Percentiles rank a stretch among this genome's conserved stretches.
Evolutionary conservation across 768 basidiomycete species (phyloP).

Genomic region (Pleurotus ostreatus): DNA sequence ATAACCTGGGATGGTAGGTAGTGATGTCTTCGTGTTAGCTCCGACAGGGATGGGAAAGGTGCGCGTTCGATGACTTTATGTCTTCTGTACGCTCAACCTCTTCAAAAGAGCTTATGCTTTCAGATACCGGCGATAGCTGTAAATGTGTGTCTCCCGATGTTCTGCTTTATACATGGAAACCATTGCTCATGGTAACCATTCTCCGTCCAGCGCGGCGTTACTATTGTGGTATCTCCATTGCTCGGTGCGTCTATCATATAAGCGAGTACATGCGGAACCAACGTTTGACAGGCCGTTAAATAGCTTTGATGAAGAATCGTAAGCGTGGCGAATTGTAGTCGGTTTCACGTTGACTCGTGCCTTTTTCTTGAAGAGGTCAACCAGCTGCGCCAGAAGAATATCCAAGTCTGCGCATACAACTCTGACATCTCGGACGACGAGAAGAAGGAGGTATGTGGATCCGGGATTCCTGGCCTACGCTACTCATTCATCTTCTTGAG

Average conservation of each 20-base stretch:
- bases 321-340: conserved; percentile 14
- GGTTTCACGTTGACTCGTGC: neutral
- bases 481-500: conserved; percentile 27
- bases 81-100: neutral
- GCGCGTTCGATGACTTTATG: neutral
- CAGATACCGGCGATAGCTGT: conserved; percentile 75
- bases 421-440: conserved; percentile 60
- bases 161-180: no score
- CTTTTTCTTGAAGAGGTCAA: conserved; percentile 50
- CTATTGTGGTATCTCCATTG: conserved; percentile 75
- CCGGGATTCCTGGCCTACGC: neutral
- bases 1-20: conserved; percentile 33
- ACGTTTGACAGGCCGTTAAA: no score
- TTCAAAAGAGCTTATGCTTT: conserved; percentile 71
- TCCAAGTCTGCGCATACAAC: conserved; percentile 58
- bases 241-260: conserved; percentile 43
- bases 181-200: no score
- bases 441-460: conserved; percentile 42
- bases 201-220: conserved; percentile 52
- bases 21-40: conserved; percentile 75
- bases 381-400: conserved; percentile 46
- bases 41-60: conserved; percentile 92
- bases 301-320: conserved; percentile 86
- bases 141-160: conserved; percentile 32
- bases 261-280: no score